A percentile compares a stretch with the other conserved stretches of the same genome.
Evolutionary conservation across 805 yeast genomes (phyloP).

Genomic region (Cyberlindnera bimundalis): DNA sequence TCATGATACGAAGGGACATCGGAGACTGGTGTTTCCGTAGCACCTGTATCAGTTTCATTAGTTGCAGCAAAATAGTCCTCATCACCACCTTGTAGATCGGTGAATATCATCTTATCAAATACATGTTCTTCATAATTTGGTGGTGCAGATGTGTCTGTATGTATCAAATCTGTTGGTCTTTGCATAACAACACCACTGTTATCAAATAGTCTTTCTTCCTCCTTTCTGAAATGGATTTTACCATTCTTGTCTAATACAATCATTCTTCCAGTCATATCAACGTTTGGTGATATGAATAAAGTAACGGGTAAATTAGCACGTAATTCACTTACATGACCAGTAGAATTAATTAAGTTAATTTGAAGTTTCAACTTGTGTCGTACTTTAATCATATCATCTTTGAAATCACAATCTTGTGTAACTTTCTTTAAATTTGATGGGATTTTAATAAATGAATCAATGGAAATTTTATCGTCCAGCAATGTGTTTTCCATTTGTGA

Average conservation of each 20-base stretch:
- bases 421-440: constrained; percentile 70
- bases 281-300: constrained; percentile 70
- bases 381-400: constrained; percentile 60
- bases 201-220: constrained; percentile 32
- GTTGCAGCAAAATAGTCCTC: constrained; percentile 3
- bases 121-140: constrained; percentile 72
- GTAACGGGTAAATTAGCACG: constrained; percentile 81
- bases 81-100: constrained; percentile 5
- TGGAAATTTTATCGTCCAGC: constrained; percentile 56
- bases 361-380: constrained; percentile 78
- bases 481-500: constrained; percentile 41
- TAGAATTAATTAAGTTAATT: constrained; percentile 65
- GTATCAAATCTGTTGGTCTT: constrained; percentile 26
- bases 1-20: constrained; percentile 75
- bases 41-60: background rate
- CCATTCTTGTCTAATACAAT: constrained; percentile 38
- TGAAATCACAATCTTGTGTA: constrained; percentile 80
- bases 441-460: constrained; percentile 53
- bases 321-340: constrained; percentile 80
- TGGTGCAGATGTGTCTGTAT: constrained; percentile 57
- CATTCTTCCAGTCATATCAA: constrained; percentile 47
- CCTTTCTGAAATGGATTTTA: constrained; percentile 39
- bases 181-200: constrained; percentile 3
- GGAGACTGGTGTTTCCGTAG: constrained; percentile 33
- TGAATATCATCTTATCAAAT: constrained; percentile 49